Conservation (phyloP, 352 stramenopile species). For the Phytophthora meadii region DNA sequence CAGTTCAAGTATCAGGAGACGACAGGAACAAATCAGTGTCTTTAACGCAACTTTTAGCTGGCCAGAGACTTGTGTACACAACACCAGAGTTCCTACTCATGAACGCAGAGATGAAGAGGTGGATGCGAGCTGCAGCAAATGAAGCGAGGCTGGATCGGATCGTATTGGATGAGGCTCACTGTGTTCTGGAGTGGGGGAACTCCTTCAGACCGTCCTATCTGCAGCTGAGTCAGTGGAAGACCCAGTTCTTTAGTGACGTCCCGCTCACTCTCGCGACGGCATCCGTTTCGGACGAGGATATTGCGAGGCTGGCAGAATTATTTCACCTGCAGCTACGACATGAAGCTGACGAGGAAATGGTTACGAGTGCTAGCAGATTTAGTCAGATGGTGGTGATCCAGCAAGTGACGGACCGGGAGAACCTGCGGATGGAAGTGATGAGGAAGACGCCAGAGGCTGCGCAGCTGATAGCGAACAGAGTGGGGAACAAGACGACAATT, state of each 20-base stretch:
- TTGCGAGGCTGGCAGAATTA: constrained; percentile 54
- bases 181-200: constrained; percentile 82
- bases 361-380: not conserved
- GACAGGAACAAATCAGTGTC: constrained; percentile 29
- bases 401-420: constrained; percentile 67
- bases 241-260: constrained; percentile 47
- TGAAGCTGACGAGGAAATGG: not conserved
- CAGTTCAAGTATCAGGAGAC: constrained; percentile 52
- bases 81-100: constrained; percentile 81
- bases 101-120: constrained; percentile 65
- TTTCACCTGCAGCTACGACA: constrained; percentile 52
- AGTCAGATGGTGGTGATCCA: constrained; percentile 66
- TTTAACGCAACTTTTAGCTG: constrained; percentile 46
- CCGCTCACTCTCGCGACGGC: constrained; percentile 80
- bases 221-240: constrained; percentile 65
- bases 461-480: constrained; percentile 38
- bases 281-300: constrained; percentile 71
- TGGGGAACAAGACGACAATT: constrained; percentile 50
- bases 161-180: constrained; percentile 84
- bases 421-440: constrained; percentile 67
- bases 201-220: constrained; percentile 79
- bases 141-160: constrained; percentile 50
- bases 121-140: constrained; percentile 37
- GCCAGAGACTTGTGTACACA: constrained; percentile 75
- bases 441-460: constrained; percentile 45